Conservation (phyloP, 345 rosid species). For the Clausena lansium region DNA sequence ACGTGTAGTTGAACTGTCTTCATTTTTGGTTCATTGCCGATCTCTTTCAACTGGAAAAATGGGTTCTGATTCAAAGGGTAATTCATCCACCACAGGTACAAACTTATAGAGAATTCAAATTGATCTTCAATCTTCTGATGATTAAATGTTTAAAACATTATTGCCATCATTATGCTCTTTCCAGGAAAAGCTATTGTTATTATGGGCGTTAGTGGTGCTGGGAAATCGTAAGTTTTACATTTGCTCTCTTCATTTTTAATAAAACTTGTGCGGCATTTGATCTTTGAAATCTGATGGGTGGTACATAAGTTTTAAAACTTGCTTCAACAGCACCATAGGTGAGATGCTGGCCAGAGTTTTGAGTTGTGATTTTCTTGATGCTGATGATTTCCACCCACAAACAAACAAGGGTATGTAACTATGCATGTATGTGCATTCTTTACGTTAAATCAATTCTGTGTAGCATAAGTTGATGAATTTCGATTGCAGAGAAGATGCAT, state of each 20-base stretch:
- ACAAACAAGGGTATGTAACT: constrained; percentile 62
- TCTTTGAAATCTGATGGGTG: background rate
- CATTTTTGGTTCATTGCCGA: background rate
- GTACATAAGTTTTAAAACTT: background rate
- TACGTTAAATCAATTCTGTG: background rate
- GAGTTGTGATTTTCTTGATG: constrained; percentile 68
- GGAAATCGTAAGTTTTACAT: constrained; percentile 62
- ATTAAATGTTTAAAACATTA: background rate
- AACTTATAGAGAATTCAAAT: background rate
- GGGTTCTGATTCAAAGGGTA: background rate
- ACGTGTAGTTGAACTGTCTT: background rate
- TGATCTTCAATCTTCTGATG: background rate
- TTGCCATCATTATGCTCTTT: background rate
- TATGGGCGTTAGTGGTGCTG: constrained; percentile 82
- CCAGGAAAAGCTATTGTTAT: constrained; percentile 50
- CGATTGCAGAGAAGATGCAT: constrained; percentile 62
- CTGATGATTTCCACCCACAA: constrained; percentile 76
- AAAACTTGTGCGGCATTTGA: background rate
- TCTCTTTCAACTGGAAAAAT: background rate
- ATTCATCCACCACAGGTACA: background rate
- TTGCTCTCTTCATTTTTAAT: background rate
- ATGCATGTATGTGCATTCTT: too few species aligned
- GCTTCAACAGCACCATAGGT: constrained; percentile 62
- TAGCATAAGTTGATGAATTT: background rate
- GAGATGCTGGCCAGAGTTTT: constrained; percentile 51